Conservation (phyloP, 495 filamentous ascomycete genomes). For the Diplogelasinospora grovesii region DNA sequence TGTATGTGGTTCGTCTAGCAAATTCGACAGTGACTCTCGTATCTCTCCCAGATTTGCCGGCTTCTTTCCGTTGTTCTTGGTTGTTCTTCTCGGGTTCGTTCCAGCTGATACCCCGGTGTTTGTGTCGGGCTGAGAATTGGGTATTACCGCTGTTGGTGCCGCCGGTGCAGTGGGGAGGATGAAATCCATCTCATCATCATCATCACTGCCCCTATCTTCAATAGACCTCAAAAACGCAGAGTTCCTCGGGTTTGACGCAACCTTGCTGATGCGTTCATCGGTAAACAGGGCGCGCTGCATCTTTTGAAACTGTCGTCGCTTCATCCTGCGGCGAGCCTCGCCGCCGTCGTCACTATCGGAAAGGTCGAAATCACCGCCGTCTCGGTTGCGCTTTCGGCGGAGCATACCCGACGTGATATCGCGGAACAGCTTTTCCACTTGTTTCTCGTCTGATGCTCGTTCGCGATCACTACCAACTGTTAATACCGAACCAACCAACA, state of each 20-base stretch:
- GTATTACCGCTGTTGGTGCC: slow-evolving; percentile 33
- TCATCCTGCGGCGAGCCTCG: slow-evolving; percentile 67
- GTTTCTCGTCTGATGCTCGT: slow-evolving; percentile 67
- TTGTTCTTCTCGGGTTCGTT: slow-evolving; percentile 61
- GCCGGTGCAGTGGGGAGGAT: slow-evolving; percentile 49
- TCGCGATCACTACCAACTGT: slow-evolving; percentile 52
- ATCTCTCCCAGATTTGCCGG: slow-evolving; percentile 70
- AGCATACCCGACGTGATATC: slow-evolving; percentile 85
- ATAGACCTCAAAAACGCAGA: slow-evolving; percentile 83
- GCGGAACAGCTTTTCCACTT: slow-evolving; percentile 80
- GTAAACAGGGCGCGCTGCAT: slow-evolving; percentile 84
- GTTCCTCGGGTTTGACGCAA: slow-evolving; percentile 86
- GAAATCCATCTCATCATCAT: slow-evolving; percentile 78
- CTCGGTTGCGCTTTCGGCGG: slow-evolving; percentile 70
- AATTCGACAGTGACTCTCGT: slow-evolving; percentile 68
- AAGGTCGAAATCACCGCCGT: slow-evolving; percentile 68
- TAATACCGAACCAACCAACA: no score
- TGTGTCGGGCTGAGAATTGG: slow-evolving; percentile 41
- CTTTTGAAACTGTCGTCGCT: slow-evolving; percentile 80
- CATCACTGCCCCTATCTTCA: slow-evolving; percentile 74
- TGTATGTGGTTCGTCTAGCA: slow-evolving; percentile 60
- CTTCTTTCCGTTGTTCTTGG: slow-evolving; percentile 48
- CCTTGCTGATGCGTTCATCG: slow-evolving; percentile 85
- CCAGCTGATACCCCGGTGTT: no score
- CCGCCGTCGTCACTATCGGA: slow-evolving; percentile 83